Conservation (phyloP, 1,139 yeast species). For the Groenewaldozyma sp. region DNA sequence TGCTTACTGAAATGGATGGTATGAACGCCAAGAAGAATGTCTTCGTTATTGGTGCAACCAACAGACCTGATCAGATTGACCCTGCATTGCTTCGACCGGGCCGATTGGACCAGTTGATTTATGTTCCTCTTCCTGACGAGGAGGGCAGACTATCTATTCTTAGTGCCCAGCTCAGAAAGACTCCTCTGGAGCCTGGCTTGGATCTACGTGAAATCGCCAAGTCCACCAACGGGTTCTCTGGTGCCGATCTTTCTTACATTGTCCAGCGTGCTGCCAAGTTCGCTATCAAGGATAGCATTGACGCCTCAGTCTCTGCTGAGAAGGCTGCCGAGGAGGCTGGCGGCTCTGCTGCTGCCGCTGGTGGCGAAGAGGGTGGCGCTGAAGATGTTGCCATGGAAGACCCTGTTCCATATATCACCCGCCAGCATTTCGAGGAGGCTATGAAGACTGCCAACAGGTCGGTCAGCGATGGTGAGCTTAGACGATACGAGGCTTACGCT, state of each 20-base stretch:
- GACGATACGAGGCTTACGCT: constrained; percentile 98
- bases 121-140: constrained; percentile 97
- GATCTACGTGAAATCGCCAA: constrained; percentile 83
- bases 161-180: constrained; percentile 93
- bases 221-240: constrained; percentile 92
- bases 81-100: constrained; percentile 99
- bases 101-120: constrained; percentile 95
- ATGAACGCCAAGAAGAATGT: constrained; percentile 99
- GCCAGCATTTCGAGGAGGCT: constrained; percentile 94
- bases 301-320: constrained; percentile 53
- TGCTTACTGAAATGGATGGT: constrained; percentile 99
- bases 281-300: constrained; percentile 96
- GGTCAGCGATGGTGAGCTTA: constrained; percentile 92
- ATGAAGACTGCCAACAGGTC: constrained; percentile 99
- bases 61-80: constrained; percentile 97
- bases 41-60: constrained; percentile 97
- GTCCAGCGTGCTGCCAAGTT: constrained; percentile 98
- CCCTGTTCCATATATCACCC: constrained; percentile 91
- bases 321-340: constrained; percentile 36
- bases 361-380: constrained; percentile 22
- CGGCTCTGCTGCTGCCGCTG: constrained; percentile 56
- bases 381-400: constrained; percentile 61
- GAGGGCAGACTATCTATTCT: constrained; percentile 86
- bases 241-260: constrained; percentile 96
- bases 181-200: constrained; percentile 96